Conservation (phyloP, 768 basidiomycete genomes). For the Lactarius sp. region DNA sequence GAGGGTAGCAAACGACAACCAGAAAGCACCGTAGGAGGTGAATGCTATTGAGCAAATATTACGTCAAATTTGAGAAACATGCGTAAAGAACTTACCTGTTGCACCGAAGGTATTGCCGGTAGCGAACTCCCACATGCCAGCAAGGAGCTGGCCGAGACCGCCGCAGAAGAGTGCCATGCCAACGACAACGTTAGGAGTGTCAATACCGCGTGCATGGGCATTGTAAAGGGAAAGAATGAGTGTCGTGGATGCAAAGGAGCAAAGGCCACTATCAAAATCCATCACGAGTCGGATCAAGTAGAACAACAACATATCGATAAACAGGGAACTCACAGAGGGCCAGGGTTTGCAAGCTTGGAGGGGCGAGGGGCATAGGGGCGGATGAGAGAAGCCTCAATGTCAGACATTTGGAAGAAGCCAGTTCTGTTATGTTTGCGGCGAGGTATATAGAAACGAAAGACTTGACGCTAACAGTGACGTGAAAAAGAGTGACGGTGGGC, state of each 20-base stretch:
- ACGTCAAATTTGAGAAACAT: no score
- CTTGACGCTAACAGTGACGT: background rate
- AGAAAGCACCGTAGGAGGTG: constrained; percentile 81
- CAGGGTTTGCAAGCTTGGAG: constrained; percentile 26
- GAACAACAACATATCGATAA: background rate
- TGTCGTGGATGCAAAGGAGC: constrained; percentile 81
- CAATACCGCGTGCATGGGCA: constrained; percentile 48
- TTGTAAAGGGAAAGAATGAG: constrained; percentile 77
- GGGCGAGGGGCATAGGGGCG: background rate
- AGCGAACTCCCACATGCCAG: constrained; percentile 73
- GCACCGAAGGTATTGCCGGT: constrained; percentile 65
- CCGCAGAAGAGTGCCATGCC: constrained; percentile 87
- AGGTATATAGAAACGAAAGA: background rate
- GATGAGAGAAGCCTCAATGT: background rate
- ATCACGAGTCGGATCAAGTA: constrained; percentile 28
- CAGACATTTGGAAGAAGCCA: constrained; percentile 12
- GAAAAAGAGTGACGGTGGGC: constrained; percentile 2
- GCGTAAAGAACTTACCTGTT: constrained; percentile 47
- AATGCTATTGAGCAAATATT: constrained; percentile 48
- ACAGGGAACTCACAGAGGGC: constrained; percentile 41
- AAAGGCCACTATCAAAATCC: constrained; percentile 69
- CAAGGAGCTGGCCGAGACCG: constrained; percentile 79
- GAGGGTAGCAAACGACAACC: constrained; percentile 77
- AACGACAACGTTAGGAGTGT: constrained; percentile 62
- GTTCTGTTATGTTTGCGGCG: background rate